Base-by-base conservation (phyloP, 139 green algal genomes). In the Tetratostichococcus sp. region DNA sequence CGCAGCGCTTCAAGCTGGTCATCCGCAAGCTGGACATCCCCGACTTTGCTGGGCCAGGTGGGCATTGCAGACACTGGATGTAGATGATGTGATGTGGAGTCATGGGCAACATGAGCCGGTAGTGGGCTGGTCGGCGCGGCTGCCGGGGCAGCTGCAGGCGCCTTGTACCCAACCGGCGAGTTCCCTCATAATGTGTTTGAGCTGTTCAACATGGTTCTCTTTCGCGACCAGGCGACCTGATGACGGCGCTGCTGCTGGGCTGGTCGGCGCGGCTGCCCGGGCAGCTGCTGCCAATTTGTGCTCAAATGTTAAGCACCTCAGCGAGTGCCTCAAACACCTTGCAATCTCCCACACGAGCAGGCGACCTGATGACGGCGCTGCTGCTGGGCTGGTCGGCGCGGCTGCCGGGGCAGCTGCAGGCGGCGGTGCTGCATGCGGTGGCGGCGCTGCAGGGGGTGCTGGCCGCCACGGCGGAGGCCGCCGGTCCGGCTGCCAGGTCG, bases 21-120 rank as follows among this genome's bases (percentile, higher is more conserved):
- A 79, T 97, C 4, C 86, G 88, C 0, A 79, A 82, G 1, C 74
- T 93, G 43, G 50, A 86, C 19, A 26, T 62, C 4, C 88, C 82
- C 0, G 93, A 94, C 80, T 96, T 96, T 79, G 94, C 91, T 8
- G 92, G 92, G 4, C 94, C 89, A 79, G 91, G 90, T 86, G 77
- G 22, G 70, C 26, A 25, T 0, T 6, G 14, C 28, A 42, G 21
- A 0, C 30, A 0, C 34, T 34, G 22, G 8, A 68, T 28, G 32
- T n/a, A 35, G 4, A 62, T 50, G 43, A 16, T 71, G 25, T 14
- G 8, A 57, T 50, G n/a, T n/a, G n/a, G n/a, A n/a, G n/a, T n/a
- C n/a, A n/a, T n/a, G n/a, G n/a, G n/a, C n/a, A n/a, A n/a, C n/a
- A n/a, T n/a, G n/a, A n/a, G n/a, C n/a, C n/a, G n/a, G n/a, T n/a